Base-by-base conservation (phyloP, 2,329 filamentous ascomycete species). In the Aspergillus sp. region DNA sequence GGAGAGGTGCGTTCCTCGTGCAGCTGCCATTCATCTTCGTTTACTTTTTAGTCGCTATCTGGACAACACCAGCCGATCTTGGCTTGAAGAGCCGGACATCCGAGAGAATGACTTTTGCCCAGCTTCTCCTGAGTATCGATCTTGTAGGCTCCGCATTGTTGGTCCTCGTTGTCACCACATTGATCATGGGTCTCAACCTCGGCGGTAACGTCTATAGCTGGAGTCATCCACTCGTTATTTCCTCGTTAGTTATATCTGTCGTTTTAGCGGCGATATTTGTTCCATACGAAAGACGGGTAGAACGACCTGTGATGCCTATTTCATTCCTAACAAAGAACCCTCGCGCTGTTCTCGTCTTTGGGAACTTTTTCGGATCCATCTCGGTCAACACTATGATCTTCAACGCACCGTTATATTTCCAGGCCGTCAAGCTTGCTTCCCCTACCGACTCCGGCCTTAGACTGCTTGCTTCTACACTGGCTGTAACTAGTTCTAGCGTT, bases 371-470 rank as follows among this genome's bases (percentile, higher is more conserved):
- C 59, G 77, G 77, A 0, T 69, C 75, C 5, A 71, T 83, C 15
- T 77, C 79, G 1, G 71, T 81, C 58, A 80, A 82, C 59, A 80
- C 80, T 3, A 84, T 89, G 62, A 76, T 89, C 15, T 90, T 90
- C 74, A 87, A 88, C 66, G 85, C 85, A 5, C 89, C 89, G 0
- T 78, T 93, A 7, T 93, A 88, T 76, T 92, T 90, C 75, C 89
- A 91, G 69, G 88, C 86, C 38, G 88, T 91, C 24, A 85, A 90
- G 48, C 80, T 89, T 51, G 85, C 87, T 57, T 83, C 81, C 5
- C 86, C 89, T 15, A 91, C 89, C 0, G 78, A 81, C 22, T 90
- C 89, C 0, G 89, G 89, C n/a, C 82, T 91, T 26, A 83, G 86
- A 43, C 85, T 93, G 53, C 81, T 90, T 18, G 77, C 87, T 6